Evolutionary conservation across 768 basidiomycete species (phyloP).

Genomic region (Russula vinacea): DNA sequence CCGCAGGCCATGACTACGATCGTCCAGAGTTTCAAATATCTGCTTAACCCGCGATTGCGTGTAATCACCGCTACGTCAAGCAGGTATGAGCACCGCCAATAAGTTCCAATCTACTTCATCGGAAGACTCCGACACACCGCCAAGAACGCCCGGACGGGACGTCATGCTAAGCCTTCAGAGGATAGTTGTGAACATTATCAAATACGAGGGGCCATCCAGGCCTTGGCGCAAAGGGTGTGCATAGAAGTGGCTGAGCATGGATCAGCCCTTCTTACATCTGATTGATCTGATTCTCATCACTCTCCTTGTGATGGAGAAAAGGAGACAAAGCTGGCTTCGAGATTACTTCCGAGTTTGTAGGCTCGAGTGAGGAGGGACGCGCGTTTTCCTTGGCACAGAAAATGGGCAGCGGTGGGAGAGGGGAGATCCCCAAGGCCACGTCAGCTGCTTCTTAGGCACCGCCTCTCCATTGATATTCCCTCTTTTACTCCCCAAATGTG

Average conservation of each 20-base stretch:
- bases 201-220: slow-evolving; percentile 15
- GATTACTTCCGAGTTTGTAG: not conserved
- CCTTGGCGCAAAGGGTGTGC: not conserved
- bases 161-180: slow-evolving; percentile 3
- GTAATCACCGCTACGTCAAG: no score
- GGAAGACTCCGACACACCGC: slow-evolving; percentile 6
- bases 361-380: not conserved
- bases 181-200: not conserved
- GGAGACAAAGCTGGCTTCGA: no score
- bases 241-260: not conserved
- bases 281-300: no score
- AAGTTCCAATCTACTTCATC: no score
- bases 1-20: no score
- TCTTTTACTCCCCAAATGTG: not conserved
- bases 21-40: no score
- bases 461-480: slow-evolving; percentile 10
- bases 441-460: not conserved
- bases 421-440: not conserved
- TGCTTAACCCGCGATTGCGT: no score
- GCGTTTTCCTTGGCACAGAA: not conserved
- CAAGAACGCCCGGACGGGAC: slow-evolving; percentile 6
- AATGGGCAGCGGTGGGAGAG: not conserved
- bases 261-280: not conserved
- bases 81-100: no score
- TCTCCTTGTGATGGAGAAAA: no score